phyloP scores from a whole-genome alignment of 179 eudicot species.

The Silene coronaria region DNA sequence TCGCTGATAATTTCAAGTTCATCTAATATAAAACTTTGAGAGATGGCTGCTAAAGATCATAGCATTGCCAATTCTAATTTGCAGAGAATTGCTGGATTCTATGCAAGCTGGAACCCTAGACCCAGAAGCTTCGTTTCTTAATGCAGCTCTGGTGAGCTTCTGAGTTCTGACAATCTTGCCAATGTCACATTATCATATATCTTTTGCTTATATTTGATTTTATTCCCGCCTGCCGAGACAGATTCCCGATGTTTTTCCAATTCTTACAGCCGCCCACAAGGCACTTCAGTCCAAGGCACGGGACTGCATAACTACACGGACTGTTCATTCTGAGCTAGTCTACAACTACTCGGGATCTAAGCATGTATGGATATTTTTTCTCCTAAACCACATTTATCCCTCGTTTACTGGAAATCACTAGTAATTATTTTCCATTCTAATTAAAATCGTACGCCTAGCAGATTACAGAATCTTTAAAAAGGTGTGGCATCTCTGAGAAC shows the following conservation, averaged over 20 bases:
- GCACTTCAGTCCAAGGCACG: constrained; percentile 66
- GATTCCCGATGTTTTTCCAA: constrained; percentile 86
- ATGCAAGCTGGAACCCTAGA: constrained; percentile 85
- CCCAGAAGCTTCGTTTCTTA: constrained; percentile 83
- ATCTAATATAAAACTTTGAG: neutral
- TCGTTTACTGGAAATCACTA: neutral
- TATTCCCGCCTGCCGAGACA: constrained; percentile 22
- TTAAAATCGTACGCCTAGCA: constrained; percentile 13
- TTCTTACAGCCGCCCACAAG: constrained; percentile 90
- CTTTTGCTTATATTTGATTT: neutral
- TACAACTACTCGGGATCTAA: constrained; percentile 92
- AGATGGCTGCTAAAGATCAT: neutral
- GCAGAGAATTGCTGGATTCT: constrained; percentile 75
- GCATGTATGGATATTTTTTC: constrained; percentile 48
- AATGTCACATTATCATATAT: neutral
- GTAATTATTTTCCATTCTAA: constrained; percentile 3
- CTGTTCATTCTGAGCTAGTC: constrained; percentile 86
- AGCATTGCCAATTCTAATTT: constrained; percentile 9
- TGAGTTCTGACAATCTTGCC: neutral
- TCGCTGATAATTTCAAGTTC: neutral
- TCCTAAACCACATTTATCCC: neutral
- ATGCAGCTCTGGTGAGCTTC: constrained; percentile 73
- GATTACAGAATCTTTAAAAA: constrained; percentile 90
- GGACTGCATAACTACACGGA: constrained; percentile 67
- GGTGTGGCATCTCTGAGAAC: constrained; percentile 81